Percentiles rank a stretch among this genome's conserved stretches.
Evolutionary conservation across 1,284 basidiomycete species (phyloP).

Genomic region (Ceratobasidium sp.): DNA sequence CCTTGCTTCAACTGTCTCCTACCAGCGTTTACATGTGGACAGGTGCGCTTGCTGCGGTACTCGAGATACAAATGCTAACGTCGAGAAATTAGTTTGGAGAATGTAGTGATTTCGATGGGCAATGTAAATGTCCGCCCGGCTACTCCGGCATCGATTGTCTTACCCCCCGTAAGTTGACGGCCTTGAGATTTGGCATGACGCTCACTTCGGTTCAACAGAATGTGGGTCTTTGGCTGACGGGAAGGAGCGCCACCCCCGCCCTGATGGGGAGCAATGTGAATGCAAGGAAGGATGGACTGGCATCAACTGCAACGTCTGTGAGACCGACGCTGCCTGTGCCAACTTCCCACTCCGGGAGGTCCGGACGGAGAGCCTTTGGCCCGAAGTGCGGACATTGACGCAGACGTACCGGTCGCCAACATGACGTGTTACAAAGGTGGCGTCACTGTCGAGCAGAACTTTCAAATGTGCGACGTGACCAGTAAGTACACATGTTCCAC

Average conservation of each 20-base stretch:
- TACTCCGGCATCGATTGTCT: constrained; percentile 92
- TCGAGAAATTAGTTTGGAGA: constrained; percentile 64
- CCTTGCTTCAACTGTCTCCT: constrained; percentile 85
- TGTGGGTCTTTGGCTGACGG: constrained; percentile 93
- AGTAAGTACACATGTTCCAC: constrained; percentile 61
- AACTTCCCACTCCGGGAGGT: constrained; percentile 67
- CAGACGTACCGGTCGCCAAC: constrained; percentile 58
- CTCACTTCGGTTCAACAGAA: constrained; percentile 54
- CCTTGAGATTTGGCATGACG: neutral
- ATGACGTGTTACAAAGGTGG: constrained; percentile 96
- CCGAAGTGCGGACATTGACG: constrained; percentile 55
- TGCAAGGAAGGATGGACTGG: constrained; percentile 95
- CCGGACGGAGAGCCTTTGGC: constrained; percentile 52
- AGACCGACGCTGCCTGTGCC: constrained; percentile 77
- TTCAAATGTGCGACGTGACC: constrained; percentile 98
- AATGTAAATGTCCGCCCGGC: constrained; percentile 88
- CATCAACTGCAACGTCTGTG: constrained; percentile 96
- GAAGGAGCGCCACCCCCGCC: constrained; percentile 79
- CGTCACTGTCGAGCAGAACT: constrained; percentile 87
- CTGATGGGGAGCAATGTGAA: constrained; percentile 76
- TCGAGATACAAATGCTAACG: neutral
- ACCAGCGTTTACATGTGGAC: constrained; percentile 82
- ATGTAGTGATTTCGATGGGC: constrained; percentile 87
- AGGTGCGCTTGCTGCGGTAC: constrained; percentile 48
- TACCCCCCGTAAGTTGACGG: constrained; percentile 68